A percentile compares a stretch with the other conserved stretches of the same genome.
phyloP scores from a whole-genome alignment of 345 rosid species.

The Populus deltoides region DNA sequence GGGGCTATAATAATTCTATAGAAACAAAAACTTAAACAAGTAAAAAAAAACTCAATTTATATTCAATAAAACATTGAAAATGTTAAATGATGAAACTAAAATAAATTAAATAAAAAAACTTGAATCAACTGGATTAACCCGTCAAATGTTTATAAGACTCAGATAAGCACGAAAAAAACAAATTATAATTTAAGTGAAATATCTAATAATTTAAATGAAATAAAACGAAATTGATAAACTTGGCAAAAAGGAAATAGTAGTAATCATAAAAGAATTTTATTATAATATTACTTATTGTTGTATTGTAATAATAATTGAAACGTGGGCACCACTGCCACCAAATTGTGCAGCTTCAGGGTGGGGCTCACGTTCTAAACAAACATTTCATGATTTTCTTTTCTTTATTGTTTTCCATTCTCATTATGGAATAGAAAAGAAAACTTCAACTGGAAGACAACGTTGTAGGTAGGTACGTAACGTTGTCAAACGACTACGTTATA shows the following conservation, averaged over 20 bases:
- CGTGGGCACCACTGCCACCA: conserved; percentile 7
- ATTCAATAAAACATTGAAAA: too few relatives aligned
- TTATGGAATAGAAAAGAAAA: not conserved
- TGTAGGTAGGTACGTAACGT: not conserved
- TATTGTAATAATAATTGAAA: not conserved
- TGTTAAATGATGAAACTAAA: too few relatives aligned
- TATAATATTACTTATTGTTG: not conserved
- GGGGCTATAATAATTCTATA: too few relatives aligned
- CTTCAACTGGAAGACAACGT: conserved; percentile 9
- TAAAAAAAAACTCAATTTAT: too few relatives aligned
- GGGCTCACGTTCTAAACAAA: conserved; percentile 12
- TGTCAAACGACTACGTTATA: not conserved
- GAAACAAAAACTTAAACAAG: too few relatives aligned
- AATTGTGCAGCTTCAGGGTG: conserved; percentile 10
- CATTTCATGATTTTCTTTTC: not conserved
- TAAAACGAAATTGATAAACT: too few relatives aligned
- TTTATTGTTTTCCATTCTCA: not conserved
- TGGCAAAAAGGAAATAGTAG: too few relatives aligned
- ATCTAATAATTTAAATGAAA: too few relatives aligned
- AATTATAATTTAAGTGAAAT: too few relatives aligned
- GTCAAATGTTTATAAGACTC: fast-evolving
- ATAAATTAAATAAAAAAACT: too few relatives aligned
- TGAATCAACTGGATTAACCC: too few relatives aligned
- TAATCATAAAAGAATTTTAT: not conserved
- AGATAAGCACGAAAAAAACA: too few relatives aligned